Evolutionary conservation across 176 grass and related monocot genomes (phyloP).

Genomic region (Aegilops longissima): DNA sequence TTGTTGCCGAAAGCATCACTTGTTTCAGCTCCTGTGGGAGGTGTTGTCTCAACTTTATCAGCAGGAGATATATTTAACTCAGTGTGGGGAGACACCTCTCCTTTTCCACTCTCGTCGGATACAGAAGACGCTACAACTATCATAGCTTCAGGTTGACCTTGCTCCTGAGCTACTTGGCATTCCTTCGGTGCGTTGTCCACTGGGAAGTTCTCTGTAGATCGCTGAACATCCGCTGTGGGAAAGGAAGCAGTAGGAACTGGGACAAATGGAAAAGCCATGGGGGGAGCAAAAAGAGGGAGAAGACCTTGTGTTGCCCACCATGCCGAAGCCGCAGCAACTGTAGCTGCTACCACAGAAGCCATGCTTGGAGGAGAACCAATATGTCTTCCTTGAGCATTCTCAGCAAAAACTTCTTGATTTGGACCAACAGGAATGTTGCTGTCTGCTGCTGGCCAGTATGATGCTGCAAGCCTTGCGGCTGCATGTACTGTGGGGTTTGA

Average conservation of each 20-base stretch:
- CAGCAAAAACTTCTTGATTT: conserved; percentile 47
- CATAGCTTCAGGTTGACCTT: conserved; percentile 34
- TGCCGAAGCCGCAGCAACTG: conserved; percentile 85
- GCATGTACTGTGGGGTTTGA: conserved; percentile 83
- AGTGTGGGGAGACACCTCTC: conserved; percentile 28
- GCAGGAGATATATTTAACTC: conserved; percentile 40
- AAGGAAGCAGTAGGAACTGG: conserved; percentile 36
- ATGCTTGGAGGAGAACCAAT: conserved; percentile 47
- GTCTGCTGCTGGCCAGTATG: conserved; percentile 71
- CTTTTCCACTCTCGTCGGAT: conserved; percentile 49
- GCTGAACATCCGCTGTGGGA: conserved; percentile 29
- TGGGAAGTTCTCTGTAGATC: conserved; percentile 34
- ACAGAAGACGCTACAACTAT: conserved; percentile 26
- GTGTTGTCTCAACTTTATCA: conserved; percentile 34
- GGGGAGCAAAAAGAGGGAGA: conserved; percentile 67
- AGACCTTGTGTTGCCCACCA: conserved; percentile 97
- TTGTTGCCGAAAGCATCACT: conserved; percentile 44
- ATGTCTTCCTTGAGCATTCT: conserved; percentile 43
- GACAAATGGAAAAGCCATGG: conserved; percentile 55
- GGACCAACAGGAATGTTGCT: conserved; percentile 29
- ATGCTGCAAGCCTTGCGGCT: conserved; percentile 72
- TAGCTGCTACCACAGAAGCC: conserved; percentile 71
- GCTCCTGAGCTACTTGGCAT: conserved; percentile 33
- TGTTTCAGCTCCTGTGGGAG: conserved; percentile 38
- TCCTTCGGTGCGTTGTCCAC: conserved; percentile 37